Percentiles rank a stretch among this genome's conserved stretches.
These are phyloP conservation scores for Pulveroboletus sp. DNA, from an alignment of 768 basidiomycete species.

Conservation along the genomic window DNA sequence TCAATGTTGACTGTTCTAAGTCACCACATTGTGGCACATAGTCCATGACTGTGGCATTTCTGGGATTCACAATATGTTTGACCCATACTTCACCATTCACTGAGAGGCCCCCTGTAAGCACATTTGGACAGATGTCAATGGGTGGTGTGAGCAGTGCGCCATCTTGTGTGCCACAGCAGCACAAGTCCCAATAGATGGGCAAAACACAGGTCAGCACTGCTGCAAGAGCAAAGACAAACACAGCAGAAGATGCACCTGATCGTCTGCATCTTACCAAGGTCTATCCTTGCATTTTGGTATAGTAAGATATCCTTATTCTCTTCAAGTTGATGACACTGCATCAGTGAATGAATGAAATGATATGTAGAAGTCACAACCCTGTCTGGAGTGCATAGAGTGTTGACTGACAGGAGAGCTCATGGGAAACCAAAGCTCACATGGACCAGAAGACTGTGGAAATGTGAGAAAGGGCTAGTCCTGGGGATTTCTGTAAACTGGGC, in stretches of 20 bases:
- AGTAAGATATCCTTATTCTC: too few relatives aligned
- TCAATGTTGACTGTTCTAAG: too few relatives aligned
- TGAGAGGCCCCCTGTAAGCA: constrained; percentile 46
- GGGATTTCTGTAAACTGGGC: too few relatives aligned
- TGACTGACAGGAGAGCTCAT: too few relatives aligned
- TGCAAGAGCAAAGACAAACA: not conserved
- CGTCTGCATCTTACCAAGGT: constrained; percentile 36
- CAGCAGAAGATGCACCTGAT: constrained; percentile 36
- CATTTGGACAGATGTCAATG: constrained; percentile 39
- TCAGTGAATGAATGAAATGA: too few relatives aligned
- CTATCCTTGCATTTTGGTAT: constrained; percentile 46
- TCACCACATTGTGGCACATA: too few relatives aligned
- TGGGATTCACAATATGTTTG: constrained; percentile 40
- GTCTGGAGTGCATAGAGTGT: too few relatives aligned
- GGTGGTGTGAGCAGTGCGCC: constrained; percentile 42
- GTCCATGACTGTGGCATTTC: constrained; percentile 42
- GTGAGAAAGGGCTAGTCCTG: too few relatives aligned
- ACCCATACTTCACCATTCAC: constrained; percentile 52
- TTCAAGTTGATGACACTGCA: too few relatives aligned
- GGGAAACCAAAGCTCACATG: too few relatives aligned
- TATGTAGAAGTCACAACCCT: too few relatives aligned
- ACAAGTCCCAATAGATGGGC: constrained; percentile 39
- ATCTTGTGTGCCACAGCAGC: constrained; percentile 46
- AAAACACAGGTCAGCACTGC: not conserved
- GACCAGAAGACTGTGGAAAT: too few relatives aligned